These are phyloP conservation scores for Silene vulgaris DNA, from an alignment of 179 eudicot species.

Conservation along the genomic window DNA sequence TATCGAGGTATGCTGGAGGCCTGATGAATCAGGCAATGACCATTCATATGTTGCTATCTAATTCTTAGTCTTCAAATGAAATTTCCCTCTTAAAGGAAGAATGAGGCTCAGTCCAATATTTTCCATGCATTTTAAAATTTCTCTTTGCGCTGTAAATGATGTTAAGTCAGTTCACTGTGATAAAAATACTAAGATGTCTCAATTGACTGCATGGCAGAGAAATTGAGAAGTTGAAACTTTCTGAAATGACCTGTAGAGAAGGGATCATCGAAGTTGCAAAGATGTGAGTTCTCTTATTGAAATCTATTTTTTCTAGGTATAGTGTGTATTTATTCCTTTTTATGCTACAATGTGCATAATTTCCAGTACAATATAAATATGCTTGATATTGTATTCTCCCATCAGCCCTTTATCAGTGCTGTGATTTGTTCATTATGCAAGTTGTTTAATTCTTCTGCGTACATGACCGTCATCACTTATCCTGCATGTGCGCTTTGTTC, in stretches of 20 bases:
- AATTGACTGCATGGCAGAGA: constrained; percentile 46
- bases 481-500: no score
- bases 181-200: neutral
- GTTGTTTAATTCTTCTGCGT: neutral
- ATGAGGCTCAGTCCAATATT: neutral
- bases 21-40: neutral
- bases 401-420: no score
- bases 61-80: neutral
- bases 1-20: neutral
- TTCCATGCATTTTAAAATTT: neutral
- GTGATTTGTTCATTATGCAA: neutral
- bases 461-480: neutral
- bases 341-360: no score
- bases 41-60: neutral
- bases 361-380: no score
- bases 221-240: constrained; percentile 87
- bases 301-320: neutral
- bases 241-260: constrained; percentile 96
- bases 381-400: no score
- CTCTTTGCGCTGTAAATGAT: neutral
- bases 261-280: constrained; percentile 85
- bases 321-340: no score
- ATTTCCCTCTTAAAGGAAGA: neutral
- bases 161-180: neutral
- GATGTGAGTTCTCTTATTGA: constrained; percentile 54